These are phyloP conservation scores for Phytophthora europaea DNA, from an alignment of 352 stramenopile species.

Conservation along the genomic window DNA sequence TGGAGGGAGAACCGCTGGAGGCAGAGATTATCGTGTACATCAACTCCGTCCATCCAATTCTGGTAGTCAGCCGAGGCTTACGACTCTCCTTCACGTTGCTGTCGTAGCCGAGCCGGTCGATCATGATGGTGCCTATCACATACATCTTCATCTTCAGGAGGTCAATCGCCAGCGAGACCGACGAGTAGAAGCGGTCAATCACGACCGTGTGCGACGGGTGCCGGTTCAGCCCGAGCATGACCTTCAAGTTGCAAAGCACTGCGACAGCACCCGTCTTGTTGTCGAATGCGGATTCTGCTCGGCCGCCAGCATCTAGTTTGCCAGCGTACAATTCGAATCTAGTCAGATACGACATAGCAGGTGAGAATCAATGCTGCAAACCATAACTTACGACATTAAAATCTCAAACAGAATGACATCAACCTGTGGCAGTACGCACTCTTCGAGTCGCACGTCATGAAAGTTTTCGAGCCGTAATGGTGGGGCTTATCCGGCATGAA, in stretches of 20 bases:
- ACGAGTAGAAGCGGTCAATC: too few relatives aligned
- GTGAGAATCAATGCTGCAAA: not conserved
- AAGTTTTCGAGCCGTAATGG: constrained; percentile 23
- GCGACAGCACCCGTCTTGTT: constrained; percentile 19
- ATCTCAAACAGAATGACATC: not conserved
- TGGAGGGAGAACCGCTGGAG: constrained; percentile 34
- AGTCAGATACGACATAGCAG: not conserved
- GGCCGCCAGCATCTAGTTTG: not conserved
- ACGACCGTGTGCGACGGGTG: constrained; percentile 4
- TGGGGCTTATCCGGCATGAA: constrained; percentile 47
- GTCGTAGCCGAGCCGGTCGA: constrained; percentile 3
- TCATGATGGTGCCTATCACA: constrained; percentile 12
- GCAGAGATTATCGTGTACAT: constrained; percentile 29
- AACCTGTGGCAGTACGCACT: constrained; percentile 24
- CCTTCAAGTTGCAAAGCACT: constrained; percentile 15
- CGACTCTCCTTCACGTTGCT: not conserved
- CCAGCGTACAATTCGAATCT: constrained; percentile 29
- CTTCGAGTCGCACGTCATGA: constrained; percentile 41
- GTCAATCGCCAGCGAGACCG: constrained; percentile 4
- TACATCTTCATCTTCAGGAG: constrained; percentile 8
- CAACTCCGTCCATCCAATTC: constrained; percentile 38
- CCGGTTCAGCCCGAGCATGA: not conserved
- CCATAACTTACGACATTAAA: constrained; percentile 22
- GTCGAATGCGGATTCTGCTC: constrained; percentile 7
- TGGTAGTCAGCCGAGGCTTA: constrained; percentile 28